Evolutionary conservation across 345 rosid genomes (phyloP), one percentile per base, ranked within the genome.

Genomic region (Sisymbrium altissimum): DNA sequence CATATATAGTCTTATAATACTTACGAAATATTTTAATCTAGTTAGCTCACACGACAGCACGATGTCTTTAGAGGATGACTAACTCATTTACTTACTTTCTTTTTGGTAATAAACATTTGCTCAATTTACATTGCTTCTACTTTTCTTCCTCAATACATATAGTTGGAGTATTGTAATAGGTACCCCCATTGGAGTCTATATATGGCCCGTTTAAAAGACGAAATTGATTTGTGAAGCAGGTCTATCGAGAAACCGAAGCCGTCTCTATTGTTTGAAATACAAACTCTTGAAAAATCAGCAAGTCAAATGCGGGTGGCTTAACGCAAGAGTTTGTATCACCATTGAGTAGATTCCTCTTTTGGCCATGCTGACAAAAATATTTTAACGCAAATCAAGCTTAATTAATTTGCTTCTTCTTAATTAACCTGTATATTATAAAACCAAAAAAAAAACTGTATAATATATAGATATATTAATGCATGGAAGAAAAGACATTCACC

Each of bases 41-140:
- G 36, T 43, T 55, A 18, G 32, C 73, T 30, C 64, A 18, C 64
- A 43, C 55, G 64, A 43, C 18, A 30, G 44, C 55, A 43, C 64
- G 73, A 56, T 41, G 73, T 44, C 55, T 55, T 68, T 68, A 18
- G 14, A 40, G 17, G 40, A 17, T 23, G 30, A 50, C 30, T 29
- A 21, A 21, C 56, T 50, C 56, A 35, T 7, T 8, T 35, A 35
- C 38, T 35, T 35, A 23, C n/a, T 50, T 50, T 50, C 13, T 50
- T 19, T n/a, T 50, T 21, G 56, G 23, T 27, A 21, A 23, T 14
- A 21, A 11, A 23, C 32, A 23, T 29, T 50, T 50, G 56, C 15
- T 50, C 15, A 38, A 15, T 6, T 53, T 3, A 36, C 30, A 36
- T 14, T 18, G 19, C 30, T 17, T 19, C 29, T 6, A 4, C 4